phyloP scores from a whole-genome alignment of 768 basidiomycete genomes.

The Chalciporus sphaerocephalus region DNA sequence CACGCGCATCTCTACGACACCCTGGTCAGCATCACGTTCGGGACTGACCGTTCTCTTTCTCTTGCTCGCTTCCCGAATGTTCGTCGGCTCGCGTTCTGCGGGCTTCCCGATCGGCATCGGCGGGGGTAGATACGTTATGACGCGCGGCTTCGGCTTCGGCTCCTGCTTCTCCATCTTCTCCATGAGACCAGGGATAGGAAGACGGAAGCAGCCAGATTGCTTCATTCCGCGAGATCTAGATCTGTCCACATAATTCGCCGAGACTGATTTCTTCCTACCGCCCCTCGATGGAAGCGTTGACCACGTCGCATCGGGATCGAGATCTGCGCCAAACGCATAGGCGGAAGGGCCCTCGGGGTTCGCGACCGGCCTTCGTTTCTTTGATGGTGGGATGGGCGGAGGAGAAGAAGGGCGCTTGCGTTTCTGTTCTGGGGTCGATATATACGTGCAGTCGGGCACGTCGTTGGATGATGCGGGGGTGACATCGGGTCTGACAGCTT shows the following conservation, averaged over 20 bases:
- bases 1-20: constrained; percentile 1
- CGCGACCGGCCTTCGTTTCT: background rate
- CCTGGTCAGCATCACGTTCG: background rate
- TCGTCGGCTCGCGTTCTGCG: background rate
- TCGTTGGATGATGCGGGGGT: background rate
- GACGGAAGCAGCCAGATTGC: constrained; percentile 22
- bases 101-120: constrained; percentile 9
- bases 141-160: constrained; percentile 9
- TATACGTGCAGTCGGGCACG: background rate
- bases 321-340: constrained; percentile 17
- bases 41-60: background rate
- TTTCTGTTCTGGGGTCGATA: constrained; percentile 7
- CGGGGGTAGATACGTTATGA: constrained; percentile 30
- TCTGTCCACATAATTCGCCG: background rate
- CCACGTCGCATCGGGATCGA: constrained; percentile 21
- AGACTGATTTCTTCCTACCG: constrained; percentile 1
- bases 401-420: constrained; percentile 5
- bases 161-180: background rate
- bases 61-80: background rate
- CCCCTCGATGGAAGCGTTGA: constrained; percentile 10
- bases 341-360: constrained; percentile 9
- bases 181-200: constrained; percentile 12
- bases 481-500: background rate
- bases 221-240: background rate
- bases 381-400: background rate